A percentile compares a stretch with the other conserved stretches of the same genome.
Evolutionary conservation across 768 basidiomycete species (phyloP).

Genomic region (Naganishia vishniacii): DNA sequence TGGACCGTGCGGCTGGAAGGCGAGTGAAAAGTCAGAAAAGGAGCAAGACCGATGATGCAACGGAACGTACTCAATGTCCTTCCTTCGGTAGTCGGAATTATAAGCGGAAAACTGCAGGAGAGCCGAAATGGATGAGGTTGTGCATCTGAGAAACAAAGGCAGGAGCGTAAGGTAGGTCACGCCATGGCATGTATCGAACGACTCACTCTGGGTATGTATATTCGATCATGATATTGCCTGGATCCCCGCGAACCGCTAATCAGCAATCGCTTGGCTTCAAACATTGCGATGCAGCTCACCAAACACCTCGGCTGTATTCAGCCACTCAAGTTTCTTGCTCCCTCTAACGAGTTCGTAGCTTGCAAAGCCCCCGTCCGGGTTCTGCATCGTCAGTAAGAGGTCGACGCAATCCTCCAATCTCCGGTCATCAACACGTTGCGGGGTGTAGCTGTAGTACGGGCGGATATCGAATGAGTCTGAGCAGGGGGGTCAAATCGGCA

Average conservation of each 20-base stretch:
- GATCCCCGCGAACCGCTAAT: too few species aligned
- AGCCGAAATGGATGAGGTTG: slow-evolving; percentile 85
- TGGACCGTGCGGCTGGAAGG: slow-evolving; percentile 66
- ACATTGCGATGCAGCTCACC: slow-evolving; percentile 58
- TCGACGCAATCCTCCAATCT: slow-evolving; percentile 83
- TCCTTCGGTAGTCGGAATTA: slow-evolving; percentile 68
- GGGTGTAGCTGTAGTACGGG: slow-evolving; percentile 59
- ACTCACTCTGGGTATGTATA: slow-evolving; percentile 83
- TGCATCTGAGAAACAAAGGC: slow-evolving; percentile 52
- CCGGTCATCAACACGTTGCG: slow-evolving; percentile 67
- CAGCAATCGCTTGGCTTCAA: too few species aligned
- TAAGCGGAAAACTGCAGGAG: slow-evolving; percentile 76
- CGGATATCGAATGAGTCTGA: background rate
- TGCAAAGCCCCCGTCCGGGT: slow-evolving; percentile 80
- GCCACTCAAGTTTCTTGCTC: slow-evolving; percentile 67
- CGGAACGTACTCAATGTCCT: slow-evolving; percentile 67
- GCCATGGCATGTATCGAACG: background rate
- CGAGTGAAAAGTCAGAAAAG: too few species aligned
- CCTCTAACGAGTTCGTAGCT: slow-evolving; percentile 88
- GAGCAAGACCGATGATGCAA: background rate
- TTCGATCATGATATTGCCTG: slow-evolving; percentile 95
- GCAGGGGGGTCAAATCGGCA: background rate
- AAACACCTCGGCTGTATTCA: slow-evolving; percentile 96
- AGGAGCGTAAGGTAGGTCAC: background rate
- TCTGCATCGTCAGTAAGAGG: slow-evolving; percentile 77